A percentile compares a stretch with the other conserved stretches of the same genome.
phyloP scores from a whole-genome alignment of 2,329 filamentous ascomycete genomes.

The Neopestalotiopsis sp. region DNA sequence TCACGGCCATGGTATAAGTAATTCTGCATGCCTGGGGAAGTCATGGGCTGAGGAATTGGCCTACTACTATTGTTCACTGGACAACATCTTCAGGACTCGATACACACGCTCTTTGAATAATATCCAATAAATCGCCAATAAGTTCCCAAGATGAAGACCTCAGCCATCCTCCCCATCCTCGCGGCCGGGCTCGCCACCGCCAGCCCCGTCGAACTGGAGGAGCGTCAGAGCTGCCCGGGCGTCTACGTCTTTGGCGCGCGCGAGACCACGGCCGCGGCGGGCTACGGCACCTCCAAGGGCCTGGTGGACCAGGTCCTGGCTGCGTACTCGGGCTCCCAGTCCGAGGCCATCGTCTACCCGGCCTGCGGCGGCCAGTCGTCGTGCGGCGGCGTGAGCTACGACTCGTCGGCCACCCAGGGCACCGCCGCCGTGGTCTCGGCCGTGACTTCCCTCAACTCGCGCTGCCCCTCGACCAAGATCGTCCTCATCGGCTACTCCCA shows the following conservation, averaged over 20 bases:
- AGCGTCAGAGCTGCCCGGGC: slow-evolving; percentile 44
- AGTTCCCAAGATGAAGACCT: slow-evolving; percentile 22
- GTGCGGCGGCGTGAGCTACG: slow-evolving; percentile 62
- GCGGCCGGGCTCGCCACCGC: slow-evolving; percentile 21
- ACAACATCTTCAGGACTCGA: neutral
- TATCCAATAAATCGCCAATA: too few relatives aligned
- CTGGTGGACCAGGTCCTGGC: slow-evolving; percentile 51
- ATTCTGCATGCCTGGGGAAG: neutral
- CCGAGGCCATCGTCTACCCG: slow-evolving; percentile 55
- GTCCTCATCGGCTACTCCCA: slow-evolving; percentile 69
- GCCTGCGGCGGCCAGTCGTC: slow-evolving; percentile 62
- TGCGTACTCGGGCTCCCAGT: slow-evolving; percentile 50
- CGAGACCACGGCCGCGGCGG: slow-evolving; percentile 51
- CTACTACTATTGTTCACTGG: neutral
- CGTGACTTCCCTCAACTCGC: slow-evolving; percentile 58
- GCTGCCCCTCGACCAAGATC: slow-evolving; percentile 61
- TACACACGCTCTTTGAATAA: neutral
- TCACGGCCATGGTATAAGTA: slow-evolving; percentile 7
- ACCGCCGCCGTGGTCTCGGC: slow-evolving; percentile 59
- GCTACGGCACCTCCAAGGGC: slow-evolving; percentile 48
- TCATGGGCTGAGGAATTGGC: neutral
- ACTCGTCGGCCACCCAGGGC: slow-evolving; percentile 58
- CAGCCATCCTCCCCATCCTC: slow-evolving; percentile 21
- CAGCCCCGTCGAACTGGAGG: slow-evolving; percentile 27
- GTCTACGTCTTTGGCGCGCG: slow-evolving; percentile 57